Percentiles rank a stretch among this genome's conserved stretches.
These are phyloP conservation scores for Symbiotaphrina buchneri DNA, from an alignment of 495 filamentous ascomycete genomes.

Conservation along the genomic window DNA sequence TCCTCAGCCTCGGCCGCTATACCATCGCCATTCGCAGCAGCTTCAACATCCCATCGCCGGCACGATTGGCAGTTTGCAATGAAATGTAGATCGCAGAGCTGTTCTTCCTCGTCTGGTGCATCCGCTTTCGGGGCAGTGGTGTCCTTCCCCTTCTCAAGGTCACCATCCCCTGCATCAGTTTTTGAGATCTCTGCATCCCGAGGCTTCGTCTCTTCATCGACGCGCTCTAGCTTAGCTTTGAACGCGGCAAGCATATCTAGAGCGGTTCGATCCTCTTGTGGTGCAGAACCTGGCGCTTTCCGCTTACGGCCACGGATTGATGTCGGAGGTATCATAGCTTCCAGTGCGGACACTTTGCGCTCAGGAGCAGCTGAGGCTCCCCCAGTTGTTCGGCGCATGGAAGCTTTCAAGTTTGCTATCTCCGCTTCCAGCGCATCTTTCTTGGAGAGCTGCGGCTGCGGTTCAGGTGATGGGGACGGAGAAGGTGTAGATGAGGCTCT, in stretches of 20 bases:
- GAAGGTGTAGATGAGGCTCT: conserved; percentile 11
- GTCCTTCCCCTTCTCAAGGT: conserved; percentile 12
- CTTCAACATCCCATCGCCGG: conserved; percentile 41
- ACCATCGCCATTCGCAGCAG: conserved; percentile 13
- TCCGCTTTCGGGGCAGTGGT: conserved; percentile 10
- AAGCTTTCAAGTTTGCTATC: conserved; percentile 75
- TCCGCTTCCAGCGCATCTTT: conserved; percentile 79
- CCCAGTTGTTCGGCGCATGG: conserved; percentile 66
- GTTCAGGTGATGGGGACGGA: conserved; percentile 18
- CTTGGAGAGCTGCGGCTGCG: conserved; percentile 19
- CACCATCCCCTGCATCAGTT: conserved; percentile 1
- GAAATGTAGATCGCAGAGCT: conserved; percentile 76
- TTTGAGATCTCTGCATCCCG: conserved; percentile 8
- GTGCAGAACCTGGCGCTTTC: conserved; percentile 13
- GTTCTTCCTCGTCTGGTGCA: conserved; percentile 36
- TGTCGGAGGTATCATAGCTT: conserved; percentile 65
- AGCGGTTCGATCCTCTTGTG: conserved; percentile 33
- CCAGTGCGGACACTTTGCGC: conserved; percentile 25
- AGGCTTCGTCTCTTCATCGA: conserved; percentile 17
- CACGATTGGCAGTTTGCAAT: conserved; percentile 87
- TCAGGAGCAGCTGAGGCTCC: conserved; percentile 5
- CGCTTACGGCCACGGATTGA: conserved; percentile 64
- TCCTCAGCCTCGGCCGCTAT: conserved; percentile 38
- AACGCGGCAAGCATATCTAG: conserved; percentile 55
- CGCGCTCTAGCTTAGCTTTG: conserved; percentile 46